phyloP scores from a whole-genome alignment of 768 basidiomycete genomes.

The Tulasnella sp. region DNA sequence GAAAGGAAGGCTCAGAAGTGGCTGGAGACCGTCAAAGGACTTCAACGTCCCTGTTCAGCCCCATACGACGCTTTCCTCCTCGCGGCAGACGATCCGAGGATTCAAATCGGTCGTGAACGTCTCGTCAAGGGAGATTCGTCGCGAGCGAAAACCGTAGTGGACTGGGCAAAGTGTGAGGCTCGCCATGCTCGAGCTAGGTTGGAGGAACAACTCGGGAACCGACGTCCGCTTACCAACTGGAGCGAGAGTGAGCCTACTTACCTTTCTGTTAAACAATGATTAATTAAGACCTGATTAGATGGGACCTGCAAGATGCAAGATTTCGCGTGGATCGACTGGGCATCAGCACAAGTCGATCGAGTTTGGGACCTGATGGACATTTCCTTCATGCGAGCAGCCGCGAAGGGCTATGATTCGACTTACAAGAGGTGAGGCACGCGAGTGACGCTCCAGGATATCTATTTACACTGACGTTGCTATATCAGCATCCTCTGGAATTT shows the following conservation, averaged over 20 bases:
- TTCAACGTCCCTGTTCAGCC: conserved; percentile 76
- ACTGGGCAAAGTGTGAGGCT: conserved; percentile 89
- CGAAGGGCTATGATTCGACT: conserved; percentile 68
- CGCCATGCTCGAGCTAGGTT: conserved; percentile 79
- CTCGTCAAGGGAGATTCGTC: conserved; percentile 60
- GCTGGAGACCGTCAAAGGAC: conserved; percentile 41
- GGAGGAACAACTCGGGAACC: conserved; percentile 70
- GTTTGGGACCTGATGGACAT: conserved; percentile 97
- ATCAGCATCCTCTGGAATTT: conserved; percentile 85
- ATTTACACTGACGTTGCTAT: not conserved
- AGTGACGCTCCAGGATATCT: not conserved
- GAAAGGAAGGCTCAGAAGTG: conserved; percentile 46
- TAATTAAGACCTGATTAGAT: conserved; percentile 30
- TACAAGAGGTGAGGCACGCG: conserved; percentile 62
- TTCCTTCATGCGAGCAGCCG: conserved; percentile 67
- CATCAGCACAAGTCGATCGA: conserved; percentile 79
- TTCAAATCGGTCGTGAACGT: conserved; percentile 77
- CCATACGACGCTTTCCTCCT: conserved; percentile 89
- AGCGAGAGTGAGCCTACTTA: conserved; percentile 53
- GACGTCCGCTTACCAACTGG: conserved; percentile 85
- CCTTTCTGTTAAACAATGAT: not conserved
- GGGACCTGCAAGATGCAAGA: conserved; percentile 78
- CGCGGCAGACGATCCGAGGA: conserved; percentile 80
- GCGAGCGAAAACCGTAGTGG: conserved; percentile 54
- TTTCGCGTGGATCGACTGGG: conserved; percentile 93